Evolutionary conservation across 352 stramenopile species (phyloP), one percentile per base, ranked within the genome.

Genomic region (Phytopythium boreale): DNA sequence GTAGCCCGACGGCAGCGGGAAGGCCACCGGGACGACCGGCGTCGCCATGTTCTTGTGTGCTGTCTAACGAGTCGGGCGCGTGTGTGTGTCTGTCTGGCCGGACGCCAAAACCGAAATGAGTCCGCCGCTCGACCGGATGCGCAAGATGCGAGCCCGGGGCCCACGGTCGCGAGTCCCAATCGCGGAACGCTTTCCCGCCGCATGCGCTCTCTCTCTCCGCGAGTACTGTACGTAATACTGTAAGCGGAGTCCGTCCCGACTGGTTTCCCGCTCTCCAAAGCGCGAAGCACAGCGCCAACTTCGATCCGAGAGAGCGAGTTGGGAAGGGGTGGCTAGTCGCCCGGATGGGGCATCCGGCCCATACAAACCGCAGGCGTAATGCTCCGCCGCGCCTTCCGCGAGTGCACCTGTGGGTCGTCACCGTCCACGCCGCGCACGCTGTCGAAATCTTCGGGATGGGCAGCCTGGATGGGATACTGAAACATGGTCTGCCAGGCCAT

Each of bases 1-100:
- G 70, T 75, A 64, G 56, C 72, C 68, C 62, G 72, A 63, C 4
- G 71, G 49, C 29, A 78, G 62, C 26, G 68, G 71, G 47, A 78
- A 78, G 37, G 68, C 20, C n/a, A 34, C 8, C 37, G 37, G 37
- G 37, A 66, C 7, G 1, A 19, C 24, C 37, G 37, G 37, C 37
- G 12, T 43, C 37, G 37, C 37, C 37, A 43, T 43, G 37, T 14
- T 11, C 3, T 19, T n/a, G n/a, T n/a, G 37, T 17, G 31, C 31
- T 36, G 37, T 43, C 37, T 14, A 43, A n/a, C 11, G 37, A 43
- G 37, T 15, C 37, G 12, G 46, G 9, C 10, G 24, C n/a, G n/a
- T n/a, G n/a, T 53, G 1, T 22, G 17, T 53, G 46, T 24, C 46
- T 31, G 37, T 43, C 37, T 43, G 1, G 37, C 11, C 37, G 37